Base-by-base conservation (phyloP, 495 filamentous ascomycete species). In the Clavariopsis aquatica region DNA sequence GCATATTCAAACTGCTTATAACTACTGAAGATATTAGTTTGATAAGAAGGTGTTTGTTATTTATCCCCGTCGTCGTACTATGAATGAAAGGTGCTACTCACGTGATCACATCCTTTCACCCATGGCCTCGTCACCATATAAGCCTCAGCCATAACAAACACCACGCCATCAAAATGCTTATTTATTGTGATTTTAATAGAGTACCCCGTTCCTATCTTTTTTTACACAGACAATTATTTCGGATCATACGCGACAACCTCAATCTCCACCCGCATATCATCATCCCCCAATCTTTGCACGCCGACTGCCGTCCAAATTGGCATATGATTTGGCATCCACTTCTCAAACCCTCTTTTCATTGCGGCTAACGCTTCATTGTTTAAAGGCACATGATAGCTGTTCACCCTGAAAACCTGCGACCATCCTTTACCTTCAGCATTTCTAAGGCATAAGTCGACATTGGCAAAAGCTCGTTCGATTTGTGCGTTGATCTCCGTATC, bases 341-440 rank as follows among this genome's bases (percentile, higher is more conserved):
- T 77, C 69, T 71, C 71, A 49, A 85, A 77, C 54, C 81, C 80
- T 27, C 74, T 57, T 13, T 80, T 70, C 74, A 84, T 78, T 6
- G 70, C 71, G 1, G 64, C 71, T 23, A 82, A 17, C 10, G 73
- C 69, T 52, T 80, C 76, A 26, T 77, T 61, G 52, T 80, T 77
- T 19, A 83, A 28, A 15, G 43, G 45, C 10, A 52, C 7, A 26
- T 60, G 57, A 57, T 86, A 85, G 2, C 76, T 77, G 26, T 75
- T 78, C 9, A 85, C 76, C 1, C 74, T 72, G 70, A 74, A 85
- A 10, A 84, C 84, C 69, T 86, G 82, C 10, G 68, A 68, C 84
- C 84, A 84, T n/a, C 82, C 83, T 49, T 81, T 79, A 0, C 82
- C 81, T 2, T 84, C 84, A 3, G 82, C 82, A 28, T 78, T 36